Conservation (phyloP, 345 rosid species). For the Lepidium aucheri region DNA sequence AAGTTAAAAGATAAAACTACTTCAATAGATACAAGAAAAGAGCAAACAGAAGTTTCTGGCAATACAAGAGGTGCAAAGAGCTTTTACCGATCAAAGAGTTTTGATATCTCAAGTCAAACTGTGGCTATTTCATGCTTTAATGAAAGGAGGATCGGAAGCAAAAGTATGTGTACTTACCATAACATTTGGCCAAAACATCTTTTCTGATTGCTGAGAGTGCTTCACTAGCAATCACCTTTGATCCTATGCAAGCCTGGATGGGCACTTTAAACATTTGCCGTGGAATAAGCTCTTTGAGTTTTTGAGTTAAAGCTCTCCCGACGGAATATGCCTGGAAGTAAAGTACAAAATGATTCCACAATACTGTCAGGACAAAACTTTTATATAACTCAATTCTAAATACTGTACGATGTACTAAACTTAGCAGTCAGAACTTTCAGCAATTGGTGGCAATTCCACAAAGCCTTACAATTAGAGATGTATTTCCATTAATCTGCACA, state of each 20-base stretch:
- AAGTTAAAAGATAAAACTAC: not conserved
- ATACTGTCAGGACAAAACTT: not conserved
- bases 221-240: slow-evolving; percentile 96
- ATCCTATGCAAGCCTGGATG: slow-evolving; percentile 98
- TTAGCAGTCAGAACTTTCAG: not conserved
- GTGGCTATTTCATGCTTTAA: not conserved
- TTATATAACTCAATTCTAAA: not conserved
- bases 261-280: slow-evolving; percentile 98
- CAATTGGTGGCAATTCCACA: not conserved
- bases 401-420: not conserved
- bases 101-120: not conserved
- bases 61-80: not conserved
- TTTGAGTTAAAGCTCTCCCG: slow-evolving; percentile 95
- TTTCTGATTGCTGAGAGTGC: slow-evolving; percentile 84
- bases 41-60: not conserved
- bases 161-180: slow-evolving; percentile 45
- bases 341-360: slow-evolving; percentile 9
- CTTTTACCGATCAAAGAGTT: not conserved
- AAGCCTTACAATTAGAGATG: not conserved
- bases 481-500: not conserved
- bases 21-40: not conserved
- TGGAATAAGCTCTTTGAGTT: slow-evolving; percentile 96
- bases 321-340: slow-evolving; percentile 77
- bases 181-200: slow-evolving; percentile 98
- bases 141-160: not conserved